Base-by-base conservation (phyloP, 441 rosid species). In the Bruguiera hainesii region DNA sequence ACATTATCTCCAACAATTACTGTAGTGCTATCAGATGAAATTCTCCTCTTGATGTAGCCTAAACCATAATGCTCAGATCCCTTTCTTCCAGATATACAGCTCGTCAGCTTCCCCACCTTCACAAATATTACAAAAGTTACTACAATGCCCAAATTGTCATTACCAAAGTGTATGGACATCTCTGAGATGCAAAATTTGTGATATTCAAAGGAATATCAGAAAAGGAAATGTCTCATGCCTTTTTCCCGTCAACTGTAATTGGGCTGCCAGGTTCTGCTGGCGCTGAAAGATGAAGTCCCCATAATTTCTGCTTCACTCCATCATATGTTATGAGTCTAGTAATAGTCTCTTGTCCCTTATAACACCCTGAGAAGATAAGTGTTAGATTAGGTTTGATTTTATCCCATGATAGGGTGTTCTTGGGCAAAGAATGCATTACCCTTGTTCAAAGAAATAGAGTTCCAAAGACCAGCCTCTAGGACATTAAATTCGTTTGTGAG, bases 381-480 rank as follows among this genome's bases (percentile, higher is more conserved):
- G 51, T 66, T 42, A 39, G 60, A 61, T 63, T 63, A 71, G 56
- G 31, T 42, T 61, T 57, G 60, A 19, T 31, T 48, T 48, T 10
- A 46, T 18, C 18, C 48, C 48, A 42, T 11, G 48, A 13, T 18
- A 11, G 48, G 48, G 4, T 3, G 18, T 42, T 42, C 48, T 37
- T 39, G 33, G 15, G 18, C 20, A 5, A 10, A 46, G 53, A 67
- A 61, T 57, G 29, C 71, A 25, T 57, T 89, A 89, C 98, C 98
- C 74, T 92, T 92, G 83, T 88, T 83, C 60, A 83, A 70, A 64
- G 96, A 92, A 61, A 92, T 80, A 6, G 91, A 88, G 71, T 85
- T 89, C 96, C 96, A 89, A n/a, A 89, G 85, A 75, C 93, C 85
- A 58, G 95, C 93, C 79, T 89, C 98, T 66, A 92, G 61, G 74